Evolutionary conservation across 2,329 filamentous ascomycete genomes (phyloP), one percentile per base, ranked within the genome.

Genomic region (Exophiala sp.): DNA sequence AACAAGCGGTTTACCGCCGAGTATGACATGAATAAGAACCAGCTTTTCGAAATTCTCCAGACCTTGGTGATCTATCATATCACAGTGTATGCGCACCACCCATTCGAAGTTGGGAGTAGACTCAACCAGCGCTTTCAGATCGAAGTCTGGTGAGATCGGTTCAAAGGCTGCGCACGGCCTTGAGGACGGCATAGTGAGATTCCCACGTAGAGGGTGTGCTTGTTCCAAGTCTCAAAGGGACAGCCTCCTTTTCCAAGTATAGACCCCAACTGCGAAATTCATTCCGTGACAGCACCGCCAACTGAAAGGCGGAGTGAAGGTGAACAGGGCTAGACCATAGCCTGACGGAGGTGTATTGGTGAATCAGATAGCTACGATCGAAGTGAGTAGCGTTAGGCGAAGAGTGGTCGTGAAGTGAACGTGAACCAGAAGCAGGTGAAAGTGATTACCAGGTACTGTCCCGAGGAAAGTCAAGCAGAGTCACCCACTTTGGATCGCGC

Each of bases 141-240:
- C 87, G 53, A 97, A 83, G 65, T 92, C 84, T 0, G 91, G 91
- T 0, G 91, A 83, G 43, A 97, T 88, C 1, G 92, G 91, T 69
- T 95, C 90, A 70, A 97, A 97, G 47, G 91, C 89, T 12, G 91
- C 90, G 66, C 90, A 86, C 1, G 89, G 89, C 64, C 91, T 85
- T 54, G 86, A 77, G 11, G 87, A 79, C 50, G 89, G 87, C 91
- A 96, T 96, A 24, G 65, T 79, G 65, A 42, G 9, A 3, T 4
- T 10, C 10, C 1, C 24, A 8, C 24, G 18, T 32, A 9, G 36
- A 36, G 40, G 3, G 14, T 44, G 29, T 21, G 36, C 3, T 29
- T 11, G 2, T 14, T n/a, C n/a, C 14, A 10, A 14, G 12, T 3
- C 4, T 44, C 42, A 57, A 33, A 16, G 8, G n/a, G n/a, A 50